Evolutionary conservation across 78 protist genomes (phyloP).

Genomic region (Dictyostelium intermedium): DNA sequence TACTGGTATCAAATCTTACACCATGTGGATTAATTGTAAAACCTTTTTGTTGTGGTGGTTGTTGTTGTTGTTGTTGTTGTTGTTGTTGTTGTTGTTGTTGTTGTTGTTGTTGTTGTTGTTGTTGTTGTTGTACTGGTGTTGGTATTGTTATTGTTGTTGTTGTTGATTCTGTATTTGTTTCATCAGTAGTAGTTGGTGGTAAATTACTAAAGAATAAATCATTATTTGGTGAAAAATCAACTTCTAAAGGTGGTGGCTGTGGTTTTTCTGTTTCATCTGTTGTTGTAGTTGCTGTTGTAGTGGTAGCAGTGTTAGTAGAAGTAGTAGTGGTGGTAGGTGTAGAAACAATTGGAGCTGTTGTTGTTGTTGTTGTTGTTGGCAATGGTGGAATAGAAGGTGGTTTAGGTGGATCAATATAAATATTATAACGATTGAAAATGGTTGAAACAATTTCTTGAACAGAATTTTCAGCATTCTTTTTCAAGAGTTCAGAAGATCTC

Average conservation of each 20-base stretch:
- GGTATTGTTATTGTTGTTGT: background rate
- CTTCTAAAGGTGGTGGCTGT: background rate
- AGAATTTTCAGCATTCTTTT: slow-evolving; percentile 58
- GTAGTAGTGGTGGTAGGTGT: too few species aligned
- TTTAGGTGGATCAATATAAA: slow-evolving; percentile 2
- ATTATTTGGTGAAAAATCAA: slow-evolving; percentile 69
- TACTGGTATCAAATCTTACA: slow-evolving; percentile 6
- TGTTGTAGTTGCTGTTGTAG: background rate
- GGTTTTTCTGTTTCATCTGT: background rate
- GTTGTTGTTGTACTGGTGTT: background rate
- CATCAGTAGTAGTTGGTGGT: background rate
- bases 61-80: background rate
- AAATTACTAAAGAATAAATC: slow-evolving; percentile 67
- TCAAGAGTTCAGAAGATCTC: slow-evolving; percentile 51
- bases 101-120: background rate
- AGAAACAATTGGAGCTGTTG: too few species aligned
- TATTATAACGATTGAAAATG: slow-evolving; percentile 3
- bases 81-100: background rate
- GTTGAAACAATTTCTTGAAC: slow-evolving; percentile 33
- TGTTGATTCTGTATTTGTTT: background rate
- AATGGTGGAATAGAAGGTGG: slow-evolving; percentile 47
- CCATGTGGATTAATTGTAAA: slow-evolving; percentile 6
- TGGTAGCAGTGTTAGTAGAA: background rate
- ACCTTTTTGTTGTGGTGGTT: background rate
- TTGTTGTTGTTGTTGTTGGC: background rate